These are phyloP conservation scores for Geotrichum siamense DNA, from an alignment of 1,139 yeast genomes.

Conservation along the genomic window DNA sequence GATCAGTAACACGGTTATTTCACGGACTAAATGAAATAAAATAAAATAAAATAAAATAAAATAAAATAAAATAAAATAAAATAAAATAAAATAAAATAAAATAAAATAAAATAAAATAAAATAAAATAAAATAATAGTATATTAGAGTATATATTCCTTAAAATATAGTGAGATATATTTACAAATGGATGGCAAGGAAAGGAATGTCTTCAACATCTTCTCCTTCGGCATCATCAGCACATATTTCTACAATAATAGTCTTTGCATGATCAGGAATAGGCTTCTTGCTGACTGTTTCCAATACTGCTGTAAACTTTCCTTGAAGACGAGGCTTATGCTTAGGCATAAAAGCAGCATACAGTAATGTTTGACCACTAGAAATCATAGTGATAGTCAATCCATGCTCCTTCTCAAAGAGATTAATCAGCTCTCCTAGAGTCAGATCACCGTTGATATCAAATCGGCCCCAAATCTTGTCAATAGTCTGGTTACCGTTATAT, in stretches of 20 bases:
- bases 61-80: background rate
- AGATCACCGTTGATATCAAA: slow-evolving; percentile 74
- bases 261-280: slow-evolving; percentile 69
- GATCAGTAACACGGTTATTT: too few relatives aligned
- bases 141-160: background rate
- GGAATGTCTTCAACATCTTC: slow-evolving; percentile 95
- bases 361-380: slow-evolving; percentile 80
- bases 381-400: slow-evolving; percentile 86
- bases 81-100: background rate
- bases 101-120: background rate
- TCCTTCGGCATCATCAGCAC: slow-evolving; percentile 86
- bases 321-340: slow-evolving; percentile 76
- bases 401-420: slow-evolving; percentile 69
- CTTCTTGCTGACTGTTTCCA: slow-evolving; percentile 76
- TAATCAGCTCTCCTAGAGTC: slow-evolving; percentile 68
- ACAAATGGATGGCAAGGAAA: slow-evolving; percentile 43
- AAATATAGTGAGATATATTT: background rate
- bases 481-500: slow-evolving; percentile 62
- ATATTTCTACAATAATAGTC: slow-evolving; percentile 76
- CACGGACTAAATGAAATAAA: too few relatives aligned
- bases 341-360: slow-evolving; percentile 92
- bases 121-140: background rate
- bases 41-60: background rate
- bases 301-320: slow-evolving; percentile 62
- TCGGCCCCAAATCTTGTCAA: slow-evolving; percentile 94